phyloP scores from a whole-genome alignment of 148 eudicot genomes.

The Diospyros kaki region DNA sequence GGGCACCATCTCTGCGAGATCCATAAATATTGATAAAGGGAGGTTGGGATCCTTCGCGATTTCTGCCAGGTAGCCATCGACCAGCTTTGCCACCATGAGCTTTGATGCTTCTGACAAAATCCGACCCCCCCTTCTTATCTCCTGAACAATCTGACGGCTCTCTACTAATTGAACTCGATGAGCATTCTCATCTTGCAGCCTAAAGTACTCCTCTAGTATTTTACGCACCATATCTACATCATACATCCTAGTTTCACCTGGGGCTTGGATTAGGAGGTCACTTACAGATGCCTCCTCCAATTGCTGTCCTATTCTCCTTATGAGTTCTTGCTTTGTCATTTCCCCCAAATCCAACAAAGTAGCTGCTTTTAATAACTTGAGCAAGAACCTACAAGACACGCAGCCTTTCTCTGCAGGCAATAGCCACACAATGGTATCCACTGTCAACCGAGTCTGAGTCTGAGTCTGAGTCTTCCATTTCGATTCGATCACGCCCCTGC shows the following conservation, averaged over 20 bases:
- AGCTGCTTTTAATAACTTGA: slow-evolving; percentile 66
- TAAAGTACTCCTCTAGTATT: slow-evolving; percentile 58
- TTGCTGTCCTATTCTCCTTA: slow-evolving; percentile 70
- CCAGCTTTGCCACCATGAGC: slow-evolving; percentile 83
- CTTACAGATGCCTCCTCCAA: slow-evolving; percentile 70
- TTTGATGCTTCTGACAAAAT: slow-evolving; percentile 83
- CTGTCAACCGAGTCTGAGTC: slow-evolving; percentile 26
- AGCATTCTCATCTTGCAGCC: slow-evolving; percentile 36
- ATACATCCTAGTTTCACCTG: slow-evolving; percentile 42
- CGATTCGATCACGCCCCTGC: slow-evolving; percentile 44
- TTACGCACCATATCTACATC: slow-evolving; percentile 52
- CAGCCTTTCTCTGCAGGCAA: slow-evolving; percentile 72
- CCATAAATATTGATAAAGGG: slow-evolving; percentile 48
- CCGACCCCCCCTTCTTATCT: slow-evolving; percentile 32
- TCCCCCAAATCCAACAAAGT: slow-evolving; percentile 49
- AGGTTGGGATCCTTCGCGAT: slow-evolving; percentile 73
- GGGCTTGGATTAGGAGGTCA: slow-evolving; percentile 57
- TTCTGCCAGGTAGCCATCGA: slow-evolving; percentile 74
- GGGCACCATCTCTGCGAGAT: slow-evolving; percentile 68
- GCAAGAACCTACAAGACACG: slow-evolving; percentile 76
- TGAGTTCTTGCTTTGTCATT: slow-evolving; percentile 35
- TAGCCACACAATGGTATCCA: slow-evolving; percentile 59
- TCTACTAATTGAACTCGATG: slow-evolving; percentile 27
- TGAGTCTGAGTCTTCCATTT: slow-evolving; percentile 6
- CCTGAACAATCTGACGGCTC: slow-evolving; percentile 28